Percentiles rank a stretch among this genome's conserved stretches.
Conservation (phyloP, 371 early-diverging fungal species). For the Haplosporangium sp. region DNA sequence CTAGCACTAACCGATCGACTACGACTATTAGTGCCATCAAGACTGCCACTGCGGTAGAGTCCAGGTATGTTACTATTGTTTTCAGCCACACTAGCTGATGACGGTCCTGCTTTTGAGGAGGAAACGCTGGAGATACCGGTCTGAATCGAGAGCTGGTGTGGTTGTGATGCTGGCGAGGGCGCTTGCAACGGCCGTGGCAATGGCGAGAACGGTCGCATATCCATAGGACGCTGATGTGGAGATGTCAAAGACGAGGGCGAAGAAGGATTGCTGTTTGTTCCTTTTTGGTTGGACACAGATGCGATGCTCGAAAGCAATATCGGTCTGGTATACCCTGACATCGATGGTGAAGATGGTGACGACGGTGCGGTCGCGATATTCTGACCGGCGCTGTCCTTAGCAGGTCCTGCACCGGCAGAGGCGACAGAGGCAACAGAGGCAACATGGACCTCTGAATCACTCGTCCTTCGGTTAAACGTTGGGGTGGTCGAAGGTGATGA, state of each 20-base stretch:
- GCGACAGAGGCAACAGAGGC: conserved; percentile 26
- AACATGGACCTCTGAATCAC: conserved; percentile 42
- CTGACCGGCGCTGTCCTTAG: background rate
- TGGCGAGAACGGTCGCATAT: conserved; percentile 26
- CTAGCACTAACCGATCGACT: conserved; percentile 47
- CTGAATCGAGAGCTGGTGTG: conserved; percentile 29
- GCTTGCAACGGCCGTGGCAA: conserved; percentile 36
- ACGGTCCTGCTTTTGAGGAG: conserved; percentile 15
- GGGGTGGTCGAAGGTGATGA: conserved; percentile 35
- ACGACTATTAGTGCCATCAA: conserved; percentile 11
- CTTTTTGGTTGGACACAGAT: conserved; percentile 5
- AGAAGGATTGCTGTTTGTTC: conserved; percentile 12
- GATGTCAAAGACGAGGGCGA: conserved; percentile 21
- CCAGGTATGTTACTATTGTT: conserved; percentile 2
- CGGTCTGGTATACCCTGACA: conserved; percentile 17
- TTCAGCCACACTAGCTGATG: conserved; percentile 19
- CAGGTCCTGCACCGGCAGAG: conserved; percentile 2
- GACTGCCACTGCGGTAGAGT: background rate
- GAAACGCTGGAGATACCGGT: conserved; percentile 8
- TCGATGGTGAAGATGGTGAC: conserved; percentile 18
- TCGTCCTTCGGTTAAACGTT: conserved; percentile 20
- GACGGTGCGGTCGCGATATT: background rate
- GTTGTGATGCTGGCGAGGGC: conserved; percentile 23
- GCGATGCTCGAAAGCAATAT: conserved; percentile 25
- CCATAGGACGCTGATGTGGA: conserved; percentile 11